A percentile compares a stretch with the other conserved stretches of the same genome.
Conservation (phyloP, 169 alveolate genomes). For the Besnoitia besnoiti region DNA sequence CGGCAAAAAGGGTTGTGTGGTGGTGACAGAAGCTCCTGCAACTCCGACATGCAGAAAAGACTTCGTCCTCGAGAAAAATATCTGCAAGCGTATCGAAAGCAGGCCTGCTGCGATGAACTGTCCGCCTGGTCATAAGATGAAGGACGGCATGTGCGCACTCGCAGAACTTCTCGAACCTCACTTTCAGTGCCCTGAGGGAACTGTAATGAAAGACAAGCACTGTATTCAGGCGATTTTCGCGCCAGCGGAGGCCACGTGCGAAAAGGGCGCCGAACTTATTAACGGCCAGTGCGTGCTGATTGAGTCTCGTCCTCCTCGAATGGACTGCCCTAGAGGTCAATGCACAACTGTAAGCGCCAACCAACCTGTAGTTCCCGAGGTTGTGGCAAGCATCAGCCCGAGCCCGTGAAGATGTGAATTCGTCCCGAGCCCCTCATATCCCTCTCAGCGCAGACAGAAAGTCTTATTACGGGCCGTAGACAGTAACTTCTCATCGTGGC, state of each 20-base stretch:
- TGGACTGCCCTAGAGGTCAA: neutral
- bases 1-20: slow-evolving; percentile 23
- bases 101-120: neutral
- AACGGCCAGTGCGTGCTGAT: slow-evolving; percentile 11
- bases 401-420: too few relatives aligned
- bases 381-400: too few relatives aligned
- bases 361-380: neutral
- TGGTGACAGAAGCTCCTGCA: neutral
- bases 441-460: too few relatives aligned
- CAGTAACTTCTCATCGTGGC: too few relatives aligned
- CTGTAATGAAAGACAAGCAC: slow-evolving; percentile 24
- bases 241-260: slow-evolving; percentile 36
- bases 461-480: too few relatives aligned
- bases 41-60: slow-evolving; percentile 26
- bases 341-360: neutral
- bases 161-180: slow-evolving; percentile 18
- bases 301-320: neutral
- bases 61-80: neutral
- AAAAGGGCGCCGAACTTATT: slow-evolving; percentile 30
- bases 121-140: neutral
- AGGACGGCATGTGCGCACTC: slow-evolving; percentile 20
- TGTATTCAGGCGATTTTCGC: slow-evolving; percentile 20
- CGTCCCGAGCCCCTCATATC: too few relatives aligned
- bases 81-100: slow-evolving; percentile 18
- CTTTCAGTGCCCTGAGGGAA: neutral